Evolutionary conservation across 2,329 filamentous ascomycete species (phyloP), one percentile per base, ranked within the genome.

Genomic region (Sclerotinia borealis): DNA sequence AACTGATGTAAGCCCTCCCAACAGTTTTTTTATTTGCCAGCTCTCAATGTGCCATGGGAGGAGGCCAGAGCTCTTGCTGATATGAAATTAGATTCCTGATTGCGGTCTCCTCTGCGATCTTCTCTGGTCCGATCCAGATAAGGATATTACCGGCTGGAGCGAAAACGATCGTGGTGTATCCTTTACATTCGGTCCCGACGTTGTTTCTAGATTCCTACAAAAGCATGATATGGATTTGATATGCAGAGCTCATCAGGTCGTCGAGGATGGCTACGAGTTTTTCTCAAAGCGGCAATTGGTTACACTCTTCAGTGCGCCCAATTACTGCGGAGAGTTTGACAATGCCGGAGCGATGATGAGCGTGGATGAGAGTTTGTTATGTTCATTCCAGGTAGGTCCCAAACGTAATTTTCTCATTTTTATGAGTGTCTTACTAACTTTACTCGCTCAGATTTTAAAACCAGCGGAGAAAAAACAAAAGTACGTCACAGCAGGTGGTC

Each of bases 401-500:
- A 45, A 39, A 34, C 27, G 13, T 27, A 48, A 29, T 48, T 39
- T 25, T 22, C 61, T 55, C 19, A 60, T 25, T 55, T 22, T 25
- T 19, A 25, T 31, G 36, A 34, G 25, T 45, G 27, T 19, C 34
- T 34, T 51, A 17, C 47, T 63, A 66, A 75, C 64, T 64, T 61
- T 65, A 10, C 55, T 36, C 59, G n/a, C 41, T 51, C 41, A 96
- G 92, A 98, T 99, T 77, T 85, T 99, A 82, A 99, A 98, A 84
- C 95, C 95, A 75, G 95, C 95, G 79, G 95, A 99, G 86, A 99
- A 99, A 89, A 99, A 99, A 89, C 93, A 97, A 91, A 98, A 98
- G 93, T 98, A 96, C 84, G 93, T 96, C 77, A 85, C 87, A 81
- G 83, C 82, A 81, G 83, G 83, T 81, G 83, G 84, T 81, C 83